These are phyloP conservation scores for Clonostachys chloroleuca DNA, from an alignment of 2,329 filamentous ascomycete genomes.

Conservation along the genomic window DNA sequence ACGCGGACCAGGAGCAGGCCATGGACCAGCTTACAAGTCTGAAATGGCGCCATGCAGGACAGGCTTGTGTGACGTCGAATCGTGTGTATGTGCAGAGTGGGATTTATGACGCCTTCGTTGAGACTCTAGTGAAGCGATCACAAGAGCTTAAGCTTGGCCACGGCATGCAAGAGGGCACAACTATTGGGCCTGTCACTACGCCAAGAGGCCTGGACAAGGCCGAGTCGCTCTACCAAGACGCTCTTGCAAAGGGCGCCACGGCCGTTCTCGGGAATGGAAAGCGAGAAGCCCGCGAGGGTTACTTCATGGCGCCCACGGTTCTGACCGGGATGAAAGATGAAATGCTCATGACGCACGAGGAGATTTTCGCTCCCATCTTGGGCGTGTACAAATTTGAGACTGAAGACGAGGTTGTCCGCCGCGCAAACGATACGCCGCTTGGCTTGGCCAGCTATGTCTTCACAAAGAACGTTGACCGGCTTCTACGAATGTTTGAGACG, in stretches of 20 bases:
- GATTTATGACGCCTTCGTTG: conserved; percentile 4
- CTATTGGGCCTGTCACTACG: conserved; percentile 58
- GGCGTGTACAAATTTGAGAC: conserved; percentile 65
- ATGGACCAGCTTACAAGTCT: conserved; percentile 47
- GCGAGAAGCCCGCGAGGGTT: conserved; percentile 51
- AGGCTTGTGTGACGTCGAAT: conserved; percentile 52
- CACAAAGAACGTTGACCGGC: conserved; percentile 36
- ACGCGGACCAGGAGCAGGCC: conserved; percentile 59
- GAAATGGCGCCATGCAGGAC: conserved; percentile 45
- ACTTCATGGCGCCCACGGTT: conserved; percentile 68
- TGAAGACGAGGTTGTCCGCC: conserved; percentile 63
- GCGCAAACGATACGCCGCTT: conserved; percentile 63
- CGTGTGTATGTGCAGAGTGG: conserved; percentile 43
- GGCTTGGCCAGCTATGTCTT: conserved; percentile 72
- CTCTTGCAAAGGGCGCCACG: conserved; percentile 58
- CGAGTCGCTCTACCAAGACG: conserved; percentile 61
- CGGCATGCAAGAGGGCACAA: conserved; percentile 47
- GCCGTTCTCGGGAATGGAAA: conserved; percentile 50
- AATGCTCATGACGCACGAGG: conserved; percentile 64
- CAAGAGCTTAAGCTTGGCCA: conserved; percentile 37
- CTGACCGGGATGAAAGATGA: conserved; percentile 61
- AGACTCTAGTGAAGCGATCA: not conserved
- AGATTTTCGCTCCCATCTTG: conserved; percentile 70
- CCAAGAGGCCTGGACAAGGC: conserved; percentile 52
- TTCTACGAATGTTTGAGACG: conserved; percentile 36